Evolutionary conservation across 495 filamentous ascomycete genomes (phyloP).

Genomic region (Delitschia confertaspora): DNA sequence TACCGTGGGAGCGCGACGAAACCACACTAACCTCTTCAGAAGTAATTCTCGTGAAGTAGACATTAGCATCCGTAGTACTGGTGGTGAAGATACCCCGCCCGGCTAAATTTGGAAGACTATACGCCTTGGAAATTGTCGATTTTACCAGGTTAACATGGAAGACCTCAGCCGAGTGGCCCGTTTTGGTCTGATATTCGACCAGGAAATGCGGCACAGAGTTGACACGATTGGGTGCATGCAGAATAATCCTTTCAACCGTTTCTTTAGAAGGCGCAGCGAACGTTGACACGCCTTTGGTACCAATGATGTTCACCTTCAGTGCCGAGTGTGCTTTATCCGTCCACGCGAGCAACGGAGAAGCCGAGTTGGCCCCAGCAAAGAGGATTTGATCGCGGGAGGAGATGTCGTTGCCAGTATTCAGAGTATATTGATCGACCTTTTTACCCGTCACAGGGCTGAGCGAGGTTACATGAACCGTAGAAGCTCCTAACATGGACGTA

Average conservation of each 20-base stretch:
- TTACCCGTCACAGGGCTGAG: slow-evolving; percentile 64
- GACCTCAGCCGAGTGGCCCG: slow-evolving; percentile 71
- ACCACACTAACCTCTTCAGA: slow-evolving; percentile 60
- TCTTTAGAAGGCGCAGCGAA: slow-evolving; percentile 46
- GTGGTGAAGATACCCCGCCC: slow-evolving; percentile 69
- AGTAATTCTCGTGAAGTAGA: slow-evolving; percentile 78
- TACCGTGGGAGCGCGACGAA: slow-evolving; percentile 66
- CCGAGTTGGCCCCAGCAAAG: slow-evolving; percentile 76
- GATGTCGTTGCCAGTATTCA: slow-evolving; percentile 68
- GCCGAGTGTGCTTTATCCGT: slow-evolving; percentile 57
- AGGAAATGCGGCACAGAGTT: slow-evolving; percentile 71
- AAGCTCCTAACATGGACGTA: slow-evolving; percentile 51
- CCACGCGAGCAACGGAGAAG: slow-evolving; percentile 74
- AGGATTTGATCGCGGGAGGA: slow-evolving; percentile 57
- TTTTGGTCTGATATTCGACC: slow-evolving; percentile 66
- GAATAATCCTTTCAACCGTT: slow-evolving; percentile 54
- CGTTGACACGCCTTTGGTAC: slow-evolving; percentile 52
- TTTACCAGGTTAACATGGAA: slow-evolving; percentile 69
- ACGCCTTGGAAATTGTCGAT: slow-evolving; percentile 58
- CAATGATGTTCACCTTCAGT: slow-evolving; percentile 73
- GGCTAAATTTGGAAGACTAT: slow-evolving; percentile 58
- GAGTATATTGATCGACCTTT: slow-evolving; percentile 52
- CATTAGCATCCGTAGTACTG: slow-evolving; percentile 66
- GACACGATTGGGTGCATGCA: slow-evolving; percentile 64
- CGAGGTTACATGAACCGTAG: slow-evolving; percentile 63